Evolutionary conservation across 192 early-diverging fungal genomes (phyloP), one percentile per base, ranked within the genome.

Genomic region (Diversispora eburnea): DNA sequence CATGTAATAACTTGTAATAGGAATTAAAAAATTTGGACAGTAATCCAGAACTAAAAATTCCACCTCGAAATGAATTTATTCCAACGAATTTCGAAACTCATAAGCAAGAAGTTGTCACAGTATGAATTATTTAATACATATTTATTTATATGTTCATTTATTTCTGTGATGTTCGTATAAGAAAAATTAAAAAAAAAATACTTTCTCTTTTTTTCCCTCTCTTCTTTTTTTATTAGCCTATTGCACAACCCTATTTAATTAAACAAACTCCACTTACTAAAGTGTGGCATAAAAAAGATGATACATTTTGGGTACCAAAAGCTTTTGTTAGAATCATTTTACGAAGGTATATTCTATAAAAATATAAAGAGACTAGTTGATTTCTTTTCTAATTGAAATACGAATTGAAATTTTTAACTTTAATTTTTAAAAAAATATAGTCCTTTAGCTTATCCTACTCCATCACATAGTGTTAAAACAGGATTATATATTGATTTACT

Each of bases 261-360:
- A 75, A 72, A 33, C 87, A 92, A n/a, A 83, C 84, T 7, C 48
- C 77, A 0, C n/a, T 77, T 9, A 49, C 84, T 33, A 88, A 94
- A 52, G 71, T 97, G 74, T 98, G 96, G 96, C 88, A 93, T 82
- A 95, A 97, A 76, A 92, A 92, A 77, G 97, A 98, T 79, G 93
- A 96, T 80, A 88, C 85, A 9, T 98, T 95, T 75, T 90, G 88
- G 84, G 84, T 96, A 15, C 97, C 97, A 42, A 92, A 94, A 63
- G 93, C 89, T 55, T 86, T 89, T 69, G 76, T 93, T 17, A 85
- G 84, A 54, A 83, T 97, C 48, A 72, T 77, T 25, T 77, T 89
- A 0, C 55, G 43, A n/a, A 56, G 51, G 68, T 70, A 39, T 49
- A 33, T 33, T 33, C 25, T 33, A 2, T 33, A 33, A 33, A 33